Evolutionary conservation across 257 asterid species (phyloP), one percentile per base, ranked within the genome.

Genomic region (Fraxinus cuspidata): DNA sequence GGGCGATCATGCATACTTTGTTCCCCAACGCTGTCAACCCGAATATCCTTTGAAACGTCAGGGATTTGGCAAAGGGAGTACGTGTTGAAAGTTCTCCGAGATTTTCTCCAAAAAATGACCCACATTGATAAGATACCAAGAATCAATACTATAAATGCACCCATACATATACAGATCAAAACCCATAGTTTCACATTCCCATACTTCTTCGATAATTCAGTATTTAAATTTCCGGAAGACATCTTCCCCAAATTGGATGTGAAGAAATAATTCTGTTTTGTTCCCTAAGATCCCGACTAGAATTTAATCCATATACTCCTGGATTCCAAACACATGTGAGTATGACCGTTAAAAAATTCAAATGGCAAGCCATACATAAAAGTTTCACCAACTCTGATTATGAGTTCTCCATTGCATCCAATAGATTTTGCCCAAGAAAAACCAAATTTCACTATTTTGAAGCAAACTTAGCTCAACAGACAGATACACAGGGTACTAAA

Each of bases 121-220:
- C 96, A 94, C 79, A 94, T 73, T 3, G 98, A 91, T 56, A 94
- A 81, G 78, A 91, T 86, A 44, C 94, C 92, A 13, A 94, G 89
- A 74, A 91, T 89, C 69, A 93, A 85, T 32, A 91, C 85, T 64
- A 92, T 91, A 56, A 92, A 90, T 72, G 91, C 93, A 65, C 92
- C 96, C 60, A 91, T 92, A 60, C 90, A 87, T 72, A 94, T 60
- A 60, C 97, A 92, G 11, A 94, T 87, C 31, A 92, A 84, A 84
- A 90, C 97, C 98, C 98, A 94, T 29, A 94, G 86, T 77, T 91
- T 94, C 42, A 94, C 86, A 75, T 86, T 86, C 77, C 93, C 90
- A 66, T 91, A 91, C 83, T 83, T 91, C 83, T 85, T 90, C 1
- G 94, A 89, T 77, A 91, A 79, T 73, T 85, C 88, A 9, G 92